Evolutionary conservation across 139 green algal species (phyloP).

Genomic region (Chlamydomonas sphaeroides): DNA sequence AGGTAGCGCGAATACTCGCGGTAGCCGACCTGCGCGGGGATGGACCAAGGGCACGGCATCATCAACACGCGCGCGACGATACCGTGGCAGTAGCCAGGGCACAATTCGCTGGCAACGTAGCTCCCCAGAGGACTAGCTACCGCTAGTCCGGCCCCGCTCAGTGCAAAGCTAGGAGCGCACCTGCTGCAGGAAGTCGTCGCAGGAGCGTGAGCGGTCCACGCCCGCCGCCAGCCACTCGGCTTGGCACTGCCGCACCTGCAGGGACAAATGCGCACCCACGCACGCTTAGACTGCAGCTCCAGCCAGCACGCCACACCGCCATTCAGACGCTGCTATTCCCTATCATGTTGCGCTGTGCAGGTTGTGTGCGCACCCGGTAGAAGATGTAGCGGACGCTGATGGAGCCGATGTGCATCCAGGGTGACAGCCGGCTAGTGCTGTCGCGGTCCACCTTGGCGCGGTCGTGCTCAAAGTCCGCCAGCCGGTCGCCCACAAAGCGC

Average conservation of each 20-base stretch:
- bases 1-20: constrained; percentile 93
- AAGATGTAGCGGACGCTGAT: constrained; percentile 82
- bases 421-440: constrained; percentile 86
- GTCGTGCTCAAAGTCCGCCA: constrained; percentile 77
- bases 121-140: too few relatives aligned
- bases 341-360: too few relatives aligned
- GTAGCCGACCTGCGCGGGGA: constrained; percentile 81
- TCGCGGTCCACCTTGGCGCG: constrained; percentile 82
- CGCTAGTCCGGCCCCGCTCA: too few relatives aligned
- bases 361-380: constrained; percentile 71
- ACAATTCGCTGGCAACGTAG: too few relatives aligned
- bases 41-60: neutral
- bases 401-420: constrained; percentile 93
- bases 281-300: too few relatives aligned
- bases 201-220: constrained; percentile 41
- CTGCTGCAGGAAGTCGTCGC: constrained; percentile 85
- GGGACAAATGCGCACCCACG: too few relatives aligned
- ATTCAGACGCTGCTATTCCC: too few relatives aligned
- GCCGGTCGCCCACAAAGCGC: constrained; percentile 71
- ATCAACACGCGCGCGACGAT: too few relatives aligned
- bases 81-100: too few relatives aligned
- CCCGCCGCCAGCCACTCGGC: constrained; percentile 35
- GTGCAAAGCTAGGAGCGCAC: too few relatives aligned
- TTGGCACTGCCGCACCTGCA: constrained; percentile 44
- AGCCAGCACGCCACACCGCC: too few relatives aligned